Evolutionary conservation across 2,329 filamentous ascomycete genomes (phyloP).

Genomic region (Diplodia scrobiculata): DNA sequence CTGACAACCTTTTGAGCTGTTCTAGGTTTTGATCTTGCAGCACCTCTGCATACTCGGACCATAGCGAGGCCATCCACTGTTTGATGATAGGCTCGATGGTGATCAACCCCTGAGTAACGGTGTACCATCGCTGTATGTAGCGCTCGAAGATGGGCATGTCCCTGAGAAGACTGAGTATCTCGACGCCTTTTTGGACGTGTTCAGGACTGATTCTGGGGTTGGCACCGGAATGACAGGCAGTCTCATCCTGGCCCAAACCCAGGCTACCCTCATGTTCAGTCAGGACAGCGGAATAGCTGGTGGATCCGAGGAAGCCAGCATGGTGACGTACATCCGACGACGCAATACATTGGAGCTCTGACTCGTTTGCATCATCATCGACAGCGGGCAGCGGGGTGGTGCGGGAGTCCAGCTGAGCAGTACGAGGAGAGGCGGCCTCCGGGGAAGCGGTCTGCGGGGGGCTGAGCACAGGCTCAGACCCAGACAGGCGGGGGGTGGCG

Average conservation of each 20-base stretch:
- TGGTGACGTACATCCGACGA: slow-evolving; percentile 20
- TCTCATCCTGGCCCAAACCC: slow-evolving; percentile 2
- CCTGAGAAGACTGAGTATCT: slow-evolving; percentile 37
- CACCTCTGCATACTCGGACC: slow-evolving; percentile 36
- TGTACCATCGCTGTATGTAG: slow-evolving; percentile 42
- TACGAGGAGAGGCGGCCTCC: background rate
- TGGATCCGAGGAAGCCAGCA: slow-evolving; percentile 26
- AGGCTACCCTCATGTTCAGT: slow-evolving; percentile 26
- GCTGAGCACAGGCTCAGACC: slow-evolving; percentile 16
- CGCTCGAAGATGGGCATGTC: slow-evolving; percentile 36
- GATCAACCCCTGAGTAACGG: slow-evolving; percentile 39
- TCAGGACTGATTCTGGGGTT: slow-evolving; percentile 15
- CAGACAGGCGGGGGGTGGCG: background rate
- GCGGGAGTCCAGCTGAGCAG: background rate
- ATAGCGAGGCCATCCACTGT: slow-evolving; percentile 37
- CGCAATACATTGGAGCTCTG: slow-evolving; percentile 9
- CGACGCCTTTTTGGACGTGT: slow-evolving; percentile 38
- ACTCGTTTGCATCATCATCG: background rate
- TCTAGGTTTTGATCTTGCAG: slow-evolving; percentile 34
- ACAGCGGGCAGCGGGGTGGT: background rate
- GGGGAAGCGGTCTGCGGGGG: slow-evolving; percentile 17
- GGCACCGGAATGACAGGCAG: background rate
- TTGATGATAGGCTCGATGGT: slow-evolving; percentile 42
- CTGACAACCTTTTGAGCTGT: slow-evolving; percentile 44
- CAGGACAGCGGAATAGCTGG: slow-evolving; percentile 29